Conservation (phyloP, 164 flowering plant genomes). For the Pachysandra terminalis region DNA sequence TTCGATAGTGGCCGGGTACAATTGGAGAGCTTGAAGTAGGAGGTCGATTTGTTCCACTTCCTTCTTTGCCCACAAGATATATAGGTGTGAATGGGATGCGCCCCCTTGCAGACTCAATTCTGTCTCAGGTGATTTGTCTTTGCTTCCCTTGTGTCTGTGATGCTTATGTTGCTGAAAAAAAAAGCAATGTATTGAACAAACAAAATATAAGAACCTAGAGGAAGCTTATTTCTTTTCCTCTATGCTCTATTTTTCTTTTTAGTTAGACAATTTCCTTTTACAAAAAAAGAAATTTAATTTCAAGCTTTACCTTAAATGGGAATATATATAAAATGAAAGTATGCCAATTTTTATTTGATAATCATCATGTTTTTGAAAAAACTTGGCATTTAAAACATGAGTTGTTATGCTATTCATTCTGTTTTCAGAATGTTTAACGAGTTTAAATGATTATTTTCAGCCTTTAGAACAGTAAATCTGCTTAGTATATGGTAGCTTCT, state of each 20-base stretch:
- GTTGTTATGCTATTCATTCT: neutral
- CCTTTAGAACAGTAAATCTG: neutral
- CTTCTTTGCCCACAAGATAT: slow-evolving; percentile 62
- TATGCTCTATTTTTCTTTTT: too few relatives aligned
- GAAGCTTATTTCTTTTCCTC: too few relatives aligned
- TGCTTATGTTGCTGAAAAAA: too few relatives aligned
- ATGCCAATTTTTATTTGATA: neutral
- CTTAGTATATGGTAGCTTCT: neutral
- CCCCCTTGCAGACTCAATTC: slow-evolving; percentile 79
- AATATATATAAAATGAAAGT: neutral
- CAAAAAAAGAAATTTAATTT: neutral
- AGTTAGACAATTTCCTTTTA: too few relatives aligned
- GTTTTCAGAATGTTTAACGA: neutral
- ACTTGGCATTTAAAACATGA: neutral
- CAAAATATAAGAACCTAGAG: too few relatives aligned
- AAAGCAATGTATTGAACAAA: neutral
- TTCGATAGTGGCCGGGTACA: slow-evolving; percentile 66
- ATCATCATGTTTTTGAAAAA: neutral
- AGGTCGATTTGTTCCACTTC: slow-evolving; percentile 52
- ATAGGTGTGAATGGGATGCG: slow-evolving; percentile 89
- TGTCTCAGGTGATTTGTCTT: slow-evolving; percentile 48
- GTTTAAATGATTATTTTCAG: neutral
- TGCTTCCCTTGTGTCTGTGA: too few relatives aligned
- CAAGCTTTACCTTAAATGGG: too few relatives aligned
- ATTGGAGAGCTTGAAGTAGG: slow-evolving; percentile 84